Percentiles rank a stretch among this genome's conserved stretches.
Evolutionary conservation across 2,329 filamentous ascomycete genomes (phyloP).

Genomic region (Aurifilum marmelostoma): DNA sequence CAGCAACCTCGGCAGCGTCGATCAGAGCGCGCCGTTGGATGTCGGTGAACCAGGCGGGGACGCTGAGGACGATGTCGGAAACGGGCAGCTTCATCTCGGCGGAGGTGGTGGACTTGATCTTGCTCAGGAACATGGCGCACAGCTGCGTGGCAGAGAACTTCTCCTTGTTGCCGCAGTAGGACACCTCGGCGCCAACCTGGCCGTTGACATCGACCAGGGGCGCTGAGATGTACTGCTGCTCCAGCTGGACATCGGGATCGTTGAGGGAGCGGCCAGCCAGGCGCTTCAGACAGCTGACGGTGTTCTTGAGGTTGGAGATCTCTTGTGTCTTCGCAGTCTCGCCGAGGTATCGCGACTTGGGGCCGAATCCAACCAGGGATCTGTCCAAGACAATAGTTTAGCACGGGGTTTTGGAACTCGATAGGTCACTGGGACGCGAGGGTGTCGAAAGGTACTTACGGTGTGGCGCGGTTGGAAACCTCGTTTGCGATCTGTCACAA

Average conservation of each 20-base stretch:
- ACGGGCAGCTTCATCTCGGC: constrained; percentile 89
- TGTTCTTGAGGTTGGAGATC: constrained; percentile 99
- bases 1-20: constrained; percentile 91
- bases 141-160: constrained; percentile 94
- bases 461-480: constrained; percentile 96
- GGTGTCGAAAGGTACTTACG: constrained; percentile 65
- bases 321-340: constrained; percentile 98
- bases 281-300: constrained; percentile 88
- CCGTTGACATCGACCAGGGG: constrained; percentile 87
- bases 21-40: constrained; percentile 85
- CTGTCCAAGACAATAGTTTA: constrained; percentile 49
- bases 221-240: constrained; percentile 89
- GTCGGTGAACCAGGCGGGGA: constrained; percentile 97
- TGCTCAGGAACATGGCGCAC: constrained; percentile 92
- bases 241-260: constrained; percentile 90
- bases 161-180: constrained; percentile 92
- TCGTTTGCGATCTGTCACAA: constrained; percentile 87
- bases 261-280: constrained; percentile 83
- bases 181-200: constrained; percentile 92
- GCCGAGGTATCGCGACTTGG: constrained; percentile 91
- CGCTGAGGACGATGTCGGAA: constrained; percentile 89
- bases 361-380: constrained; percentile 91
- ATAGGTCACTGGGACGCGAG: constrained; percentile 25
- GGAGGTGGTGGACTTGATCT: constrained; percentile 86
- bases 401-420: constrained; percentile 16